Evolutionary conservation across 257 asterid species (phyloP).

Genomic region (Solanum dulcamara): DNA sequence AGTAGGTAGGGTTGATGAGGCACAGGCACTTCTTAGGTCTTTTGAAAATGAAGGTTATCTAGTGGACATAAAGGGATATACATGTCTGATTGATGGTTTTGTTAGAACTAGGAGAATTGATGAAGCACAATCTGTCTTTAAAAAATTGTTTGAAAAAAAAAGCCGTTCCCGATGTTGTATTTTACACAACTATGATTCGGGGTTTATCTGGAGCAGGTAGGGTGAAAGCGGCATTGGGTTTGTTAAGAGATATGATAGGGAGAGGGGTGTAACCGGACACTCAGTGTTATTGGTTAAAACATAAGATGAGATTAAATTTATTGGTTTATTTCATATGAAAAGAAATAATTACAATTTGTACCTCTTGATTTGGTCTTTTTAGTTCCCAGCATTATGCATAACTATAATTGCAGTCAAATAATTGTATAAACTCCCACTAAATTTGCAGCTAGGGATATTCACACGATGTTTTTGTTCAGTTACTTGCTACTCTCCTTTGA

Average conservation of each 20-base stretch:
- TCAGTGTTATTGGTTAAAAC: constrained; percentile 22
- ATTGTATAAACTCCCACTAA: background rate
- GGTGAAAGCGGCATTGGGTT: constrained; percentile 44
- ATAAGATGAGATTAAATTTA: background rate
- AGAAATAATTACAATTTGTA: background rate
- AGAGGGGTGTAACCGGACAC: constrained; percentile 75
- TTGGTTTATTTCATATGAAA: background rate
- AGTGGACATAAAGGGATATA: constrained; percentile 39
- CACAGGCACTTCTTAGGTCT: constrained; percentile 27
- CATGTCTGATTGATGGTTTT: constrained; percentile 62
- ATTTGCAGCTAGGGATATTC: background rate
- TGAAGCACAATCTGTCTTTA: constrained; percentile 61
- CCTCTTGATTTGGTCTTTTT: background rate
- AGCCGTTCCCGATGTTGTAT: constrained; percentile 50
- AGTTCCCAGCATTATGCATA: background rate
- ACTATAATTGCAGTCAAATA: background rate
- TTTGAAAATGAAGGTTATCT: constrained; percentile 40
- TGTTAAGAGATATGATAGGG: constrained; percentile 57
- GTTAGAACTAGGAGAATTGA: constrained; percentile 43
- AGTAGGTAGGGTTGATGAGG: constrained; percentile 56
- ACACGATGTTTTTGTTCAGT: background rate
- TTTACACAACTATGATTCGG: constrained; percentile 64
- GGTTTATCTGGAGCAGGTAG: constrained; percentile 49
- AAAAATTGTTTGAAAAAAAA: constrained; percentile 30
- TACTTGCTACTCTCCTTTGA: background rate